phyloP scores from a whole-genome alignment of 2,329 filamentous ascomycete genomes.

The Annulohypoxylon truncatum region DNA sequence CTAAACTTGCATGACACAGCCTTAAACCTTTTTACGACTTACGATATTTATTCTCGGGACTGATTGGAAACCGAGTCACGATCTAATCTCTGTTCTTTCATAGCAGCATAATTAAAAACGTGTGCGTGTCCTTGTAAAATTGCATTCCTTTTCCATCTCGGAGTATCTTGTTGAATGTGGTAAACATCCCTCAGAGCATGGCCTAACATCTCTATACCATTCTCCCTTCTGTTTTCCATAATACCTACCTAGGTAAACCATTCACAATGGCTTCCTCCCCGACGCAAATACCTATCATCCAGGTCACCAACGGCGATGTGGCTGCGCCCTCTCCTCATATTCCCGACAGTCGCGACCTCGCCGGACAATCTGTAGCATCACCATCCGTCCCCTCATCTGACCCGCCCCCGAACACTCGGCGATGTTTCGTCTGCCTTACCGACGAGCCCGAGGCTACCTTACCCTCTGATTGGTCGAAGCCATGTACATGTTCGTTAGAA shows the following conservation, averaged over 20 bases:
- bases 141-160: background rate
- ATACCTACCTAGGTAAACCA: background rate
- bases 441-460: constrained; percentile 63
- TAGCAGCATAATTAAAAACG: background rate
- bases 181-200: constrained; percentile 17
- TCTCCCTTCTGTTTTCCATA: background rate
- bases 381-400: constrained; percentile 27
- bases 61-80: background rate
- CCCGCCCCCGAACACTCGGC: constrained; percentile 49
- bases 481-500: constrained; percentile 89
- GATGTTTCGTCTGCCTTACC: constrained; percentile 73
- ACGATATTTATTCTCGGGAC: background rate
- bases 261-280: constrained; percentile 30
- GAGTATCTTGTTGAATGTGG: background rate
- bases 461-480: constrained; percentile 78
- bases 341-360: constrained; percentile 24
- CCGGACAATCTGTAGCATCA: background rate
- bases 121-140: background rate
- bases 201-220: constrained; percentile 19
- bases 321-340: constrained; percentile 34
- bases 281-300: background rate
- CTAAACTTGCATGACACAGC: constrained; percentile 5
- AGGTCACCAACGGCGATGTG: constrained; percentile 11
- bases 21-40: background rate
- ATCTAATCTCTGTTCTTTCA: background rate